Conservation (phyloP, 2,329 filamentous ascomycete species). For the Ambrosiella xylebori region DNA sequence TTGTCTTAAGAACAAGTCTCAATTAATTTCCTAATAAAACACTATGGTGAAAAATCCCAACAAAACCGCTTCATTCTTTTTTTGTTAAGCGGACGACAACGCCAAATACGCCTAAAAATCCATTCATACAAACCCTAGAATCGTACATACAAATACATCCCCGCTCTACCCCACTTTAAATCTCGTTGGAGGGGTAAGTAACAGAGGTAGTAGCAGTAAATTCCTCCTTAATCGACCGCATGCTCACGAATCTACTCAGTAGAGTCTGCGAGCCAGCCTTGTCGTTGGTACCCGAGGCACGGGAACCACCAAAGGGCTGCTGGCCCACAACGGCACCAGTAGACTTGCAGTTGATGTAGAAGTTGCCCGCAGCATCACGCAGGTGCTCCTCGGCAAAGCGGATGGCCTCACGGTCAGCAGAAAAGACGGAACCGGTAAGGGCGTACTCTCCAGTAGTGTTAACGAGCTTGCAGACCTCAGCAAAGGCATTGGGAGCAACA, state of each 20-base stretch:
- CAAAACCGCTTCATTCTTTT: neutral
- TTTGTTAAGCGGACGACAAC: neutral
- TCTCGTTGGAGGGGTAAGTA: conserved; percentile 54
- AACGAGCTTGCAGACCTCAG: conserved; percentile 41
- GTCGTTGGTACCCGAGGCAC: conserved; percentile 55
- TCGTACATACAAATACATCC: neutral
- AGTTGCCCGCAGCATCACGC: conserved; percentile 61
- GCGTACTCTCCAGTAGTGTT: conserved; percentile 61
- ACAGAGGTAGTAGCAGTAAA: conserved; percentile 47
- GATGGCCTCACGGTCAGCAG: conserved; percentile 47
- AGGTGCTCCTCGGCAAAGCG: conserved; percentile 53
- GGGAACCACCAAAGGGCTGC: conserved; percentile 53
- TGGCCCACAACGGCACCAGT: conserved; percentile 57
- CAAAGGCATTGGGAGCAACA: conserved; percentile 36
- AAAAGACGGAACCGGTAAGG: conserved; percentile 61
- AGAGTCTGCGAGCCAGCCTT: conserved; percentile 52
- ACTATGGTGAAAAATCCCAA: neutral
- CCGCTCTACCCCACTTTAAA: neutral
- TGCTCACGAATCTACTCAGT: conserved; percentile 47
- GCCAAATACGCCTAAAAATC: neutral
- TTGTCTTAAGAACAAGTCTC: neutral
- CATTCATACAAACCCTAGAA: neutral
- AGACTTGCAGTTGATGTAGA: conserved; percentile 75
- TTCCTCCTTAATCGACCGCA: conserved; percentile 58
- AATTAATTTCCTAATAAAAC: neutral